Conservation (phyloP, 345 rosid species). For the Boechera retrofracta region DNA sequence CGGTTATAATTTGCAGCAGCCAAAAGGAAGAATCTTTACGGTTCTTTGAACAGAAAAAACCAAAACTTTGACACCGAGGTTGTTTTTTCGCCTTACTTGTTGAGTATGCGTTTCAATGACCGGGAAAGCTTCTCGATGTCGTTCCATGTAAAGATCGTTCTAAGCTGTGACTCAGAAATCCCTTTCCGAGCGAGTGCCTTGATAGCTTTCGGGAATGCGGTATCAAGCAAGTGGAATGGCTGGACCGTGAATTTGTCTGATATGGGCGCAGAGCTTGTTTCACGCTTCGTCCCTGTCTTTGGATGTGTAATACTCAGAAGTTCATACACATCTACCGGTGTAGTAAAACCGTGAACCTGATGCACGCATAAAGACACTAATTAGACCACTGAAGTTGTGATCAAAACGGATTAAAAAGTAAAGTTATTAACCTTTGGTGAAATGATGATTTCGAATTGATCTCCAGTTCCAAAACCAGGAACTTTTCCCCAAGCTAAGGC, state of each 20-base stretch:
- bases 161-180: conserved; percentile 49
- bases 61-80: neutral
- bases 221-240: conserved; percentile 41
- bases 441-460: conserved; percentile 72
- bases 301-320: conserved; percentile 51
- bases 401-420: conserved; percentile 23
- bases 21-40: conserved; percentile 23
- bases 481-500: conserved; percentile 87
- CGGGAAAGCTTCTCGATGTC: conserved; percentile 61
- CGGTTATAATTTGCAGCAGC: neutral
- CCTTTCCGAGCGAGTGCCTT: conserved; percentile 46
- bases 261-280: conserved; percentile 21
- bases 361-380: conserved; percentile 7
- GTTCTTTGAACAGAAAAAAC: conserved; percentile 5
- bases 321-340: conserved; percentile 61
- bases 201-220: conserved; percentile 40
- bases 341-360: conserved; percentile 57
- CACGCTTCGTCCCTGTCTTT: conserved; percentile 24
- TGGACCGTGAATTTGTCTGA: conserved; percentile 49
- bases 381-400: conserved; percentile 23
- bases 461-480: conserved; percentile 76
- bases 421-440: conserved; percentile 59
- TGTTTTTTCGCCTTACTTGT: conserved; percentile 60
- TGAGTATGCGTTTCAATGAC: conserved; percentile 55
- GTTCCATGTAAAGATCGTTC: conserved; percentile 46